Conservation (phyloP, 352 stramenopile species). For the Phytophthora chlamydospora region DNA sequence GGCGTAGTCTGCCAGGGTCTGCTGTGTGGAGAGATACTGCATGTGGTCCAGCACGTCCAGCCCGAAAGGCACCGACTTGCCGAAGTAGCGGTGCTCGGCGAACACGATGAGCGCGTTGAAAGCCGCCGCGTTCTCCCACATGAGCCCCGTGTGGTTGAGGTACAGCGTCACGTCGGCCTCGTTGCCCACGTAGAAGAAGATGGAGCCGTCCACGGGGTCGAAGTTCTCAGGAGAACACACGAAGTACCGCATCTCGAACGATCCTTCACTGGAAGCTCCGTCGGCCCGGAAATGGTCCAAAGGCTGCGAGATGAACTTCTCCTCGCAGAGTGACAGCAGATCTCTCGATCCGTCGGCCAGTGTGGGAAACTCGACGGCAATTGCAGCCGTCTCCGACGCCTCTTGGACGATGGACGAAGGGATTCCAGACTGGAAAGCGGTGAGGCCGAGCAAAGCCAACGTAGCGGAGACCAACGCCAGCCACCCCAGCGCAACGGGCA, state of each 20-base stretch:
- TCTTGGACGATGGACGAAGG: neutral
- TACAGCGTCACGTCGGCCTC: constrained; percentile 73
- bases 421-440: constrained; percentile 1
- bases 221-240: constrained; percentile 61
- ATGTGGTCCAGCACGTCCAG: constrained; percentile 58
- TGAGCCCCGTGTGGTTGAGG: constrained; percentile 72
- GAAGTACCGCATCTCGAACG: constrained; percentile 73
- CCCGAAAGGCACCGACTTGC: constrained; percentile 68
- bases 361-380: constrained; percentile 23
- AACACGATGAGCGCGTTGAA: constrained; percentile 78
- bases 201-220: constrained; percentile 44
- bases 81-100: constrained; percentile 82
- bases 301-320: constrained; percentile 49
- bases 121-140: constrained; percentile 71
- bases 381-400: neutral
- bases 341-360: constrained; percentile 34
- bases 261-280: constrained; percentile 20
- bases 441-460: constrained; percentile 12
- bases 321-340: constrained; percentile 48
- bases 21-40: constrained; percentile 81
- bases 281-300: constrained; percentile 59
- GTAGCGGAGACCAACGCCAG: constrained; percentile 23
- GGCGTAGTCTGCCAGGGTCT: constrained; percentile 82
- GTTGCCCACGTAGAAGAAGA: constrained; percentile 82
- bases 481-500: constrained; percentile 36